Base-by-base conservation (phyloP, 805 yeast genomes). In the Pichia californica region DNA sequence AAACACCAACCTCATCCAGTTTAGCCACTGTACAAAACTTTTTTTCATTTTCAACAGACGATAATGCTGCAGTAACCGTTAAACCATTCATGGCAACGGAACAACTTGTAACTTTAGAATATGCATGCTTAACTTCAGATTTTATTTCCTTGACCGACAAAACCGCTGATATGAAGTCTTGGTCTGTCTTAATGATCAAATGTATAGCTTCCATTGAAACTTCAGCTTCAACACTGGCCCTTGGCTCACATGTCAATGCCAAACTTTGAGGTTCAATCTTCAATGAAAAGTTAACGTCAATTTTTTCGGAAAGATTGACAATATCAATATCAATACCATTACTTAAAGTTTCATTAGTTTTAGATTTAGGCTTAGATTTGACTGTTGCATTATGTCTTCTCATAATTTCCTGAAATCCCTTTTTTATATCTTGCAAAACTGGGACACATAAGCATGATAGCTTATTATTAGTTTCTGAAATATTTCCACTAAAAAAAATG, bases 51-150 rank as follows among this genome's bases (percentile, higher is more conserved):
- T 52, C 41, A 0, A 69, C 64, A 33, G 70, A 71, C 0, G 74
- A 68, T 30, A 81, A 56, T 16, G 76, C 64, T n/a, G 74, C 68
- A 4, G 72, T 70, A 11, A 77, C 27, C 37, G 78, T 55, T 10
- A 81, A 57, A 34, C 71, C 67, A 15, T 76, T 69, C 8, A 77
- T 49, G 1, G 58, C 52, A 25, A 86, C 60, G 3, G 84, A 79
- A 0, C 94, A 95, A 68, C 95, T 88, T 0, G 83, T 74, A 49
- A 88, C 96, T 48, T 95, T 76, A 0, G 98, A 91, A 57, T 87
- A 93, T 14, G 86, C 79, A 61, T 93, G 99, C 55, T 88, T 96
- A 29, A 93, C 65, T 0, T 89, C 79, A 0, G 91, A 84, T 18
- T 75, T 69, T 4, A 88, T 61, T 2, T 76, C 70, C n/a, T 71